Base-by-base conservation (phyloP, 768 basidiomycete genomes). In the Sporobolomyces pararoseus region DNA sequence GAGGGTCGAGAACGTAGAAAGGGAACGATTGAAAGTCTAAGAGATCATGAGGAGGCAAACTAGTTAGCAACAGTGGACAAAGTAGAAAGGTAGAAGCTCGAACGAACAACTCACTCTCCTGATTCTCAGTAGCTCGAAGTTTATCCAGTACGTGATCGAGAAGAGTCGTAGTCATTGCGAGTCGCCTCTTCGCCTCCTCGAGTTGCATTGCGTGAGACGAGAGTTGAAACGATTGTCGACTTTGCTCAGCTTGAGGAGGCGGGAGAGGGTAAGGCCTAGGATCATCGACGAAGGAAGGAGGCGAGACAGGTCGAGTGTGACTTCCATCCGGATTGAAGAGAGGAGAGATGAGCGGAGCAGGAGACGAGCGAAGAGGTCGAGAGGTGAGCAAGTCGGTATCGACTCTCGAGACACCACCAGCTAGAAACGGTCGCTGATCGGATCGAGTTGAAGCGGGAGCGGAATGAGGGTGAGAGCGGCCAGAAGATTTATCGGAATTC, bases 101-200 rank as follows among this genome's bases (percentile, higher is more conserved):
- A 25, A 47, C 21, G 27, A 4, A 9, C 39, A 9, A n/a, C 50
- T 63, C 16, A 42, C 53, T 44, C 29, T 44, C 39, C 27, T 42
- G 53, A 37, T 13, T 10, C 42, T 19, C 35, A 21, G 42, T 89
- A 14, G 89, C 85, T 0, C 86, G 90, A 50, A 89, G 87, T 27
- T 90, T 82, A 79, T 92, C 91, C 76, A 90, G 89, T 79, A 86
- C 86, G 78, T 93, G 90, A 6, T 88, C 89, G 79, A 93, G 91
- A 78, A 91, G 90, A 89, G 89, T 91, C 5, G 86, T 88, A 79
- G 91, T 89, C 42, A 88, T 86, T 76, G 89, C 87, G 17, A 59
- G 42, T 2, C 58, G 87, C 84, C 72, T 89, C 85, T 77, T 90
- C 88, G 7, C 89, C 88, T 55, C 90, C 87, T 31, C 89, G 89